phyloP scores from a whole-genome alignment of 495 filamentous ascomycete genomes.

The Annulohypoxylon moriforme region DNA sequence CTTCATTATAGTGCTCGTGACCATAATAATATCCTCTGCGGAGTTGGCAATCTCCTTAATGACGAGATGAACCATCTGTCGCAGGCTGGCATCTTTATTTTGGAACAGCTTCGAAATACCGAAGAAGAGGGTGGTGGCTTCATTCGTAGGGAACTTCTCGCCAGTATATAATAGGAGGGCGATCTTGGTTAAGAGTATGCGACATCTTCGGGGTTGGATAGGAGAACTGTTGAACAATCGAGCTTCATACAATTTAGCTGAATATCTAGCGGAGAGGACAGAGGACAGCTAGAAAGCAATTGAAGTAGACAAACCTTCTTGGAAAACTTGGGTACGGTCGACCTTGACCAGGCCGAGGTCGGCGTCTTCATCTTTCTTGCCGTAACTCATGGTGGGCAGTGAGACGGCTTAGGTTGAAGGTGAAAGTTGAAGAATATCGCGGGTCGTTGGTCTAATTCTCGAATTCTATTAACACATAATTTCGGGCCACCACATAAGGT shows the following conservation, averaged over 20 bases:
- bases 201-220: constrained; percentile 93
- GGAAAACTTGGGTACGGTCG: constrained; percentile 97
- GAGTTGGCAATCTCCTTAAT: constrained; percentile 96
- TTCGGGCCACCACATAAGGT: constrained; percentile 42
- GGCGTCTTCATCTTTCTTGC: constrained; percentile 98
- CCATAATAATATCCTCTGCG: constrained; percentile 99
- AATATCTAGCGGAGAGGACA: constrained; percentile 12
- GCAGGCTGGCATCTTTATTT: constrained; percentile 97
- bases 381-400: constrained; percentile 82
- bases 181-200: constrained; percentile 96
- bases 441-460: constrained; percentile 33
- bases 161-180: constrained; percentile 96
- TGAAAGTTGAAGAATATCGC: constrained; percentile 48
- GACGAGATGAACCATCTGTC: constrained; percentile 98
- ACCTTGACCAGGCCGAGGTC: constrained; percentile 93
- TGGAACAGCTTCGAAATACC: constrained; percentile 99
- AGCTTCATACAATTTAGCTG: constrained; percentile 65
- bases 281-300: constrained; percentile 13
- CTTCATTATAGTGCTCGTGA: constrained; percentile 99
- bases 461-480: constrained; percentile 36
- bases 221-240: constrained; percentile 97
- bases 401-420: constrained; percentile 38
- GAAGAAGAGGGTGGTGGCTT: constrained; percentile 98
- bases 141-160: constrained; percentile 94
- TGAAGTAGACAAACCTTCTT: constrained; percentile 81